Evolutionary conservation across 495 filamentous ascomycete species (phyloP).

Genomic region (Antarctomyces pellizariae): DNA sequence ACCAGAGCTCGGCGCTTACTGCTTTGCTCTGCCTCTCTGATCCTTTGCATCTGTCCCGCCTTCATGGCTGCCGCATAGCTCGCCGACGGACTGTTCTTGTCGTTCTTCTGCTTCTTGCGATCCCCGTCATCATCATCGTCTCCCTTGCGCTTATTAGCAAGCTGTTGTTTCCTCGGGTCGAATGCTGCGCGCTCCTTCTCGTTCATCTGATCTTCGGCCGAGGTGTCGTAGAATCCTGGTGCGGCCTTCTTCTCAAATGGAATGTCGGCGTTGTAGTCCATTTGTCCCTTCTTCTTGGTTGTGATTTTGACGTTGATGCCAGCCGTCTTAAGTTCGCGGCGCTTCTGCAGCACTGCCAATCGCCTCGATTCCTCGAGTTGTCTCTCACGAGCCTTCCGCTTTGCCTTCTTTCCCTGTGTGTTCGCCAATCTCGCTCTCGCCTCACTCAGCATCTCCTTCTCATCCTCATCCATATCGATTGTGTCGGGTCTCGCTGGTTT

Average conservation of each 20-base stretch:
- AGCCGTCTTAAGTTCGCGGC: slow-evolving; percentile 85
- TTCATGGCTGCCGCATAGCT: slow-evolving; percentile 73
- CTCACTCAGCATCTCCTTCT: slow-evolving; percentile 98
- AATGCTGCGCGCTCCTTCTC: slow-evolving; percentile 75
- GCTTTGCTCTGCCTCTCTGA: slow-evolving; percentile 88
- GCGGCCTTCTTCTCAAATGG: slow-evolving; percentile 86
- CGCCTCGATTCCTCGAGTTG: slow-evolving; percentile 87
- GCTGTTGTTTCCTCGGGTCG: slow-evolving; percentile 82
- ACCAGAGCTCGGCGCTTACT: slow-evolving; percentile 66
- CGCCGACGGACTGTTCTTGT: slow-evolving; percentile 55
- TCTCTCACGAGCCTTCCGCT: slow-evolving; percentile 86
- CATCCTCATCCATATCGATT: slow-evolving; percentile 93
- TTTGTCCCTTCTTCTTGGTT: slow-evolving; percentile 82
- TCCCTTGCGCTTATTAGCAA: slow-evolving; percentile 87
- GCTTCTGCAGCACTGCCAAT: slow-evolving; percentile 77
- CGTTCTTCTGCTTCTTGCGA: slow-evolving; percentile 63
- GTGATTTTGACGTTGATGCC: slow-evolving; percentile 95
- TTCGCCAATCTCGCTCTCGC: slow-evolving; percentile 90
- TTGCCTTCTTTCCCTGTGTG: slow-evolving; percentile 96
- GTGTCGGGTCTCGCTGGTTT: slow-evolving; percentile 95
- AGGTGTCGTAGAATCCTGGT: slow-evolving; percentile 82
- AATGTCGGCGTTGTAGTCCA: slow-evolving; percentile 98
- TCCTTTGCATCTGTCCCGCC: slow-evolving; percentile 86
- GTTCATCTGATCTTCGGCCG: slow-evolving; percentile 55
- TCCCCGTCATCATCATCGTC: slow-evolving; percentile 67